Base-by-base conservation (phyloP, 768 basidiomycete species). In the Wakefieldia striispora region DNA sequence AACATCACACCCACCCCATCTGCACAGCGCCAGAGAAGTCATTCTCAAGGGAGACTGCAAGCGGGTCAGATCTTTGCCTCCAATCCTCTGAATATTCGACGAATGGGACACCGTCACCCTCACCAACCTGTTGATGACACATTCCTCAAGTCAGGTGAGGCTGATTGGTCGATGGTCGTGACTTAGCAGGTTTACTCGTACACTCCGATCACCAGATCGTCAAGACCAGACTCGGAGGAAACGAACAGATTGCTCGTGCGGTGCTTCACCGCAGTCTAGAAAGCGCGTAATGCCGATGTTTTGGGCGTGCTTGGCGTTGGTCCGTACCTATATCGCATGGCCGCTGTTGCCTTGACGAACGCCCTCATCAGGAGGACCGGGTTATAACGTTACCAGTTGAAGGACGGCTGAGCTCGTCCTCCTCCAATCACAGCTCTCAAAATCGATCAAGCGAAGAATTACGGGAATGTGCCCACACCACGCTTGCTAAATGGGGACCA, bases 301-400 rank as follows among this genome's bases (percentile, higher is more conserved):
- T 91, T 98, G 2, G 95, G 94, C 11, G 97, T 95, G 1, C 79
- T 98, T 13, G 94, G 95, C 38, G 87, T 97, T 26, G 81, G 89
- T 91, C 43, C 51, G 82, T 66, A n/a, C n/a, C n/a, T n/a, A 43
- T 8, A 10, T 34, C 20, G 10, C n/a, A 27, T 16, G 34, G 14
- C 29, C n/a, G 35, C 12, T 17, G 17, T 24, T 23, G 24, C 38
- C 34, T 5, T 37, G 49, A 49, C 23, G 42, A 31, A 42, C 38
- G 3, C 9, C 29, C n/a, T n/a, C n/a, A n/a, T n/a, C n/a, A n/a
- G n/a, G n/a, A n/a, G n/a, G n/a, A n/a, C n/a, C n/a, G n/a, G n/a
- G n/a, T n/a, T n/a, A n/a, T n/a, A n/a, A n/a, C n/a, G n/a, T n/a
- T n/a, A n/a, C n/a, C n/a, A n/a, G n/a, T n/a, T n/a, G n/a, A n/a